A percentile compares a stretch with the other conserved stretches of the same genome.
Conservation (phyloP, 345 rosid genomes). For the Rhodomyrtus tomentosa region DNA sequence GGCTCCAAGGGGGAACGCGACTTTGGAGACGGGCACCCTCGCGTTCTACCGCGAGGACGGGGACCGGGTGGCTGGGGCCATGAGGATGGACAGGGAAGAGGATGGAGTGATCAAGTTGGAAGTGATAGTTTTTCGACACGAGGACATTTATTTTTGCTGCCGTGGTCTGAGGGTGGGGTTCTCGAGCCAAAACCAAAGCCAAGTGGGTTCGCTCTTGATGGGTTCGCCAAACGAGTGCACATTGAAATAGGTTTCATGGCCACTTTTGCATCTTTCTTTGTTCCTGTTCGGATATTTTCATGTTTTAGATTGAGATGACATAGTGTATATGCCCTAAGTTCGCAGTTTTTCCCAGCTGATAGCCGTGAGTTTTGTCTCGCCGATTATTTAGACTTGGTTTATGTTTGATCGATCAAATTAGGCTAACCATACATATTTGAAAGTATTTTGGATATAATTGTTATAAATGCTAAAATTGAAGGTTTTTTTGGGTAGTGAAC, state of each 20-base stretch:
- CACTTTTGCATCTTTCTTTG: neutral
- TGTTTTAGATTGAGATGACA: neutral
- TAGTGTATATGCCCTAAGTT: too few species aligned
- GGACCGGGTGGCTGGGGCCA: neutral
- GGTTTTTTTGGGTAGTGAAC: too few species aligned
- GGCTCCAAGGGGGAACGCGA: neutral
- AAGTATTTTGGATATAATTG: neutral
- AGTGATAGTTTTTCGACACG: neutral
- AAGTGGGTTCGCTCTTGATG: neutral
- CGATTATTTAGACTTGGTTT: neutral
- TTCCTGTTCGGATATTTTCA: neutral
- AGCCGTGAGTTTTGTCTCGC: too few species aligned
- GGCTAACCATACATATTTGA: neutral
- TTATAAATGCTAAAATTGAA: too few species aligned
- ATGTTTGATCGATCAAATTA: neutral
- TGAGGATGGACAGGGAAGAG: neutral
- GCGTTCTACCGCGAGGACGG: neutral
- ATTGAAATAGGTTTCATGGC: neutral
- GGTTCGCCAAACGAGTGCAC: neutral
- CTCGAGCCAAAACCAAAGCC: neutral
- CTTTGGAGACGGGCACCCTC: neutral
- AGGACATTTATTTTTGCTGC: neutral
- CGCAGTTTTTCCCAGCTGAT: neutral
- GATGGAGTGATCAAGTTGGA: neutral
- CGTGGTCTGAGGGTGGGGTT: neutral